Conservation (phyloP, 495 filamentous ascomycete genomes). For the Xylaria acuta region DNA sequence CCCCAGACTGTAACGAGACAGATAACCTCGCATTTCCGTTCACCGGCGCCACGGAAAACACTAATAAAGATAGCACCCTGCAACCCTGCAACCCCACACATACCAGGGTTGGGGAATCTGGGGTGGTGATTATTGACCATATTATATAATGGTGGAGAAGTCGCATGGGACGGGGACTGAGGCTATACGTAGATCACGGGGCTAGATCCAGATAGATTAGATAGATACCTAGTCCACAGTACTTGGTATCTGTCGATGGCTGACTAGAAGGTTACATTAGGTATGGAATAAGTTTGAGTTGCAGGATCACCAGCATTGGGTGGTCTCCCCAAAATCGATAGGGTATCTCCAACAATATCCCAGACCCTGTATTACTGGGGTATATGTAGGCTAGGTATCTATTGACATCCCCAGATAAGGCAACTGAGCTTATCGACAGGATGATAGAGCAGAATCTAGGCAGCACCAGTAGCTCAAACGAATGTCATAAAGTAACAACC, state of each 20-base stretch:
- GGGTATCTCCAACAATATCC: not conserved
- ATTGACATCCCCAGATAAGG: not conserved
- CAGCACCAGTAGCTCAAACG: not conserved
- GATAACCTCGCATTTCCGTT: slow-evolving; percentile 3
- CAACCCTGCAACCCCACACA: not conserved
- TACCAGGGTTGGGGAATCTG: not conserved
- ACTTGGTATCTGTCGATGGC: not conserved
- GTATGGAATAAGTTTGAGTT: not conserved
- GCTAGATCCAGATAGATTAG: not conserved
- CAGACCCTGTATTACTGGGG: not conserved
- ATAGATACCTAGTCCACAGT: not conserved
- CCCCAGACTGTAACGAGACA: not conserved
- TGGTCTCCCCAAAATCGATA: not conserved
- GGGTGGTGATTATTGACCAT: not conserved
- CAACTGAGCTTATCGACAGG: not conserved
- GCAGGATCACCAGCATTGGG: not conserved
- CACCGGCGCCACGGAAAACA: not conserved
- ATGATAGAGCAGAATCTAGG: not conserved
- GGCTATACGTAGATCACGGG: not conserved
- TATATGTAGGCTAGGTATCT: not conserved
- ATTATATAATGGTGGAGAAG: no score
- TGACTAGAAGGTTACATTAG: not conserved
- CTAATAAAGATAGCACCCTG: slow-evolving; percentile 4
- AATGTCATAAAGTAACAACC: not conserved
- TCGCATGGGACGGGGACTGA: no score